Base-by-base conservation (phyloP, 805 yeast genomes). In the Suhomyces prunicola region DNA sequence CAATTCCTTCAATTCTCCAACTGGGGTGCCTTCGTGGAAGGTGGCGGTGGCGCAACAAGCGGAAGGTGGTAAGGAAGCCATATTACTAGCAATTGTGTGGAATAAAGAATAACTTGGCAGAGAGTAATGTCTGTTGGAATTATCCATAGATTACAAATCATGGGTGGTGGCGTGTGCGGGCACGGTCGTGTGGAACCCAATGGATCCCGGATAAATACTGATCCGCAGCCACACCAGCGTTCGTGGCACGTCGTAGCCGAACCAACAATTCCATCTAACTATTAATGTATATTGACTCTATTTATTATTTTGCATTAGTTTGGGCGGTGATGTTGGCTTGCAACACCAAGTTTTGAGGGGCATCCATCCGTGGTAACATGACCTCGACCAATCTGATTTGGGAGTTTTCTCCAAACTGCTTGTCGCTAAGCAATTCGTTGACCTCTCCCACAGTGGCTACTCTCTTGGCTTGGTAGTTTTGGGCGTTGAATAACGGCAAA, bases 281-380 rank as follows among this genome's bases (percentile, higher is more conserved):
- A 3, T 19, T 19, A 19, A 19, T 19, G 36, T 12, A 10, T 33
- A 33, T 6, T n/a, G 19, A 19, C 19, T 33, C 13, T 33, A n/a
- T 35, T n/a, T 13, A 35, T 47, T 36, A 52, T 35, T 29, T 42
- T 13, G 55, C 40, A 29, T 53, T 49, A 26, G 52, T 63, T 49
- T 61, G 61, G 1, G 65, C 66, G 39, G 62, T 62, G 60, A 65
- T 61, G 13, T 58, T 57, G 15, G 55, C 55, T 35, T 53, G 55
- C 45, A 46, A 42, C 26, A 69, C 70, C 72, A 88, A 80, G 67
- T 81, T 80, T 52, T 72, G 73, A 60, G 88, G 88, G 56, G 90
- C 90, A 73, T 85, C 90, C 81, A 84, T 79, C 60, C 77, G 81
- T 60, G 82, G 86, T 60, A 86, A 72, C 85, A 84, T 83, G 48